Evolutionary conservation across 139 green algal species (phyloP).

Genomic region (Nannochloris sp.): DNA sequence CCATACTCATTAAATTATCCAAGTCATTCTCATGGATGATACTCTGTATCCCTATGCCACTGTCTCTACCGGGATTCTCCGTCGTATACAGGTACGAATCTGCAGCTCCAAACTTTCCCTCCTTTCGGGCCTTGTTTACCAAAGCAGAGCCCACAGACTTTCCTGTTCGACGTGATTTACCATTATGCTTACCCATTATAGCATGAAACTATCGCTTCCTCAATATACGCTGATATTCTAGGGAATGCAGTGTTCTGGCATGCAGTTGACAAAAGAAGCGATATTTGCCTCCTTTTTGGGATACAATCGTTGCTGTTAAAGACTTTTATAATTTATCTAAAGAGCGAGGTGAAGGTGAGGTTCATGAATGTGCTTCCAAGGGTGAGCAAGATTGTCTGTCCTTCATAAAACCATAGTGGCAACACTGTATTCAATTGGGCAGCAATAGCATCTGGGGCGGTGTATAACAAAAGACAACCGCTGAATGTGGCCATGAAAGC

Average conservation of each 20-base stretch:
- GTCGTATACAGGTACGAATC: conserved; percentile 55
- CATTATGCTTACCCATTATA: conserved; percentile 83
- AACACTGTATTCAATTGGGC: conserved; percentile 22
- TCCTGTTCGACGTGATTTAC: conserved; percentile 52
- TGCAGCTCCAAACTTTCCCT: conserved; percentile 5
- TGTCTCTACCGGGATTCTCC: conserved; percentile 19
- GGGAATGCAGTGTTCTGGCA: background rate
- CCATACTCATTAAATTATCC: conserved; percentile 88
- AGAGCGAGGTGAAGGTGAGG: conserved; percentile 11
- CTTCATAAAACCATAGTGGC: conserved; percentile 50
- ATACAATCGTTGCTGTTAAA: background rate
- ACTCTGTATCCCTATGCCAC: conserved; percentile 56
- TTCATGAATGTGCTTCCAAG: conserved; percentile 21
- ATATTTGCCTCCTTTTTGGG: background rate
- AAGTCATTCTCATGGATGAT: conserved; percentile 84
- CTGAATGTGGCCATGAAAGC: conserved; percentile 45
- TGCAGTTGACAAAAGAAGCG: background rate
- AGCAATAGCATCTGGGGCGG: conserved; percentile 31
- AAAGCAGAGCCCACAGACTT: conserved; percentile 54
- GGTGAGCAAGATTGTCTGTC: conserved; percentile 19
- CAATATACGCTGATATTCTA: background rate
- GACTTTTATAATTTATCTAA: background rate
- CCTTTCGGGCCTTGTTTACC: conserved; percentile 42
- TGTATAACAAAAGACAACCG: conserved; percentile 39
- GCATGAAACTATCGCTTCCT: background rate